Evolutionary conservation across 2,329 filamentous ascomycete genomes (phyloP).

Genomic region (Colletotrichum euphorbiae): DNA sequence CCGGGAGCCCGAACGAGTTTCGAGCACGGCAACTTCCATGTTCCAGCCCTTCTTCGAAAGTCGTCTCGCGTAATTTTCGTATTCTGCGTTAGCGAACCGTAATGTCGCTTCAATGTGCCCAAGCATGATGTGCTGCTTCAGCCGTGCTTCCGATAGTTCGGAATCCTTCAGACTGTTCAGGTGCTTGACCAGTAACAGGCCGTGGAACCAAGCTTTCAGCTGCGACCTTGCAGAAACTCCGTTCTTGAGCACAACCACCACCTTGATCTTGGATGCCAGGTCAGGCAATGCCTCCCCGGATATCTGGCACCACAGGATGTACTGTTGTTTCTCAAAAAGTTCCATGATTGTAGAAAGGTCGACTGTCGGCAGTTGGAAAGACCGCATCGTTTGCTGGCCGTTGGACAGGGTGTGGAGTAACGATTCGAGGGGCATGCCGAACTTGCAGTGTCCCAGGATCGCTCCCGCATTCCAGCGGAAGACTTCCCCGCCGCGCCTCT

Average conservation of each 20-base stretch:
- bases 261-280: background rate
- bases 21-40: slow-evolving; percentile 25
- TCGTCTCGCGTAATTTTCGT: slow-evolving; percentile 12
- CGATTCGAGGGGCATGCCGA: slow-evolving; percentile 13
- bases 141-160: background rate
- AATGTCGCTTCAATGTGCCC: slow-evolving; percentile 14
- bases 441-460: slow-evolving; percentile 30
- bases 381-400: background rate
- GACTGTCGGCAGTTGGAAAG: slow-evolving; percentile 21
- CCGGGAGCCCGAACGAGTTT: slow-evolving; percentile 34
- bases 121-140: slow-evolving; percentile 22
- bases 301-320: slow-evolving; percentile 23
- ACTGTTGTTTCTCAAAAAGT: slow-evolving; percentile 21
- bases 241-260: slow-evolving; percentile 29
- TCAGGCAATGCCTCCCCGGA: background rate
- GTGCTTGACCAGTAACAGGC: background rate
- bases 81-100: slow-evolving; percentile 11
- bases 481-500: slow-evolving; percentile 27
- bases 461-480: slow-evolving; percentile 21
- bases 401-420: slow-evolving; percentile 8
- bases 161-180: background rate
- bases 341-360: background rate
- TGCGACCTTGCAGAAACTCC: slow-evolving; percentile 26
- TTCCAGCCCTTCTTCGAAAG: slow-evolving; percentile 30
- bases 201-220: slow-evolving; percentile 37